Percentiles rank a stretch among this genome's conserved stretches.
Conservation (phyloP, 495 filamentous ascomycete species). For the Acidomyces sp. region DNA sequence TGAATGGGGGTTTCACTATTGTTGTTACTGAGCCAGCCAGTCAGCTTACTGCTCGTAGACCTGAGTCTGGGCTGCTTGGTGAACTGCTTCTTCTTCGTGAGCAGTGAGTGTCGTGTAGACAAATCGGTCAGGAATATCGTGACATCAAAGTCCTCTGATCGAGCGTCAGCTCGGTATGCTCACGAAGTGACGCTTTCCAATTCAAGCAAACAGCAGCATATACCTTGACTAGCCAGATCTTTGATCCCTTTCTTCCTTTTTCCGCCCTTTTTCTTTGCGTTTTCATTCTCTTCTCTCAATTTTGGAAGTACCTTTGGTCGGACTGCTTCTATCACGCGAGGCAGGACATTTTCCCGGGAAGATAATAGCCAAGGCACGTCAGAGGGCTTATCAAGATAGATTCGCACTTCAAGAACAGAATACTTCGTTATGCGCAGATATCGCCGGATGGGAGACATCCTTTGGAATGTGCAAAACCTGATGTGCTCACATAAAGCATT, state of each 20-base stretch:
- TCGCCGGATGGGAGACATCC: constrained; percentile 70
- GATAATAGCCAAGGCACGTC: constrained; percentile 73
- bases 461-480: neutral
- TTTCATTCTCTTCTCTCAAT: constrained; percentile 72
- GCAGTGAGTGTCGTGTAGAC: constrained; percentile 72
- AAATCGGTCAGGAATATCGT: constrained; percentile 84
- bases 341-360: constrained; percentile 56
- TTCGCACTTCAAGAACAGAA: constrained; percentile 85
- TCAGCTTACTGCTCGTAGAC: constrained; percentile 46
- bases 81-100: constrained; percentile 70
- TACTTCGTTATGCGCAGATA: constrained; percentile 76
- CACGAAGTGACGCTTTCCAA: neutral
- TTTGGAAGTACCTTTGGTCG: constrained; percentile 80
- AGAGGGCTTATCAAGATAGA: constrained; percentile 84
- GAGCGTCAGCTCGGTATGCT: neutral
- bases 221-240: constrained; percentile 62
- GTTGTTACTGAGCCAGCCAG: constrained; percentile 40
- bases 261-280: constrained; percentile 45
- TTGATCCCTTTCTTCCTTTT: constrained; percentile 40
- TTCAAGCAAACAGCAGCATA: too few relatives aligned
- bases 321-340: constrained; percentile 67
- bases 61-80: constrained; percentile 40
- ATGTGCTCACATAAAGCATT: neutral
- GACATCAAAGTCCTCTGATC: constrained; percentile 82
- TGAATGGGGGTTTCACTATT: constrained; percentile 30